Evolutionary conservation across 2,329 filamentous ascomycete genomes (phyloP), one percentile per base, ranked within the genome.

Genomic region (Colletotrichum somersetense): DNA sequence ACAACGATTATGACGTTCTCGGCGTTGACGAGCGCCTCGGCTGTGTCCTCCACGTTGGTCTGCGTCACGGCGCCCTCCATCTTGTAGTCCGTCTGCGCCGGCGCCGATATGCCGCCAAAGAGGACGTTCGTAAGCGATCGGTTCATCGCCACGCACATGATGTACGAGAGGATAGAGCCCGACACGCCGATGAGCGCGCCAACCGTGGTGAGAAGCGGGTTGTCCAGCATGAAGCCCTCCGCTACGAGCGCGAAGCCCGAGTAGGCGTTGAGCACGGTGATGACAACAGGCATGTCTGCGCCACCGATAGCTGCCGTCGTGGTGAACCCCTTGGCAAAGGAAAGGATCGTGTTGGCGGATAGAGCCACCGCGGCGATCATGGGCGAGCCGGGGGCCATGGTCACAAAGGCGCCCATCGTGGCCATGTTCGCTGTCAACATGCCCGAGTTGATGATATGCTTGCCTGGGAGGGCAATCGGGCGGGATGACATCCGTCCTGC

Each of bases 271-370:
- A 97, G 83, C 1, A 97, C 94, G 0, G 94, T 97, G 74, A 97
- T 97, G 42, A 96, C 93, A 6, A 97, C 94, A 18, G 92, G 94
- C 94, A 97, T 97, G 78, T 97, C 95, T 16, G 94, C 94, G n/a
- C 94, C 95, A 30, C 95, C 95, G 77, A 97, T 97, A 0, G 93
- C 93, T 2, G 94, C 89, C 0, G 95, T 97, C 0, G 94, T 97
- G 0, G 94, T 97, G 78, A 90, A 97, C 10, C 95, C 95, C 80
- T 97, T 96, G 73, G 92, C 83, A 80, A 97, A 97, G 72, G 92
- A 95, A 33, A 97, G 84, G 0, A 89, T 84, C 0, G 94, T 91
- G 78, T 93, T 97, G 52, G 92, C 92, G 35, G 91, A 89, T 1
- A 97, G 84, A 57, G 93, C 95, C 1, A 89, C 90, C 0, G 94